A percentile compares a stretch with the other conserved stretches of the same genome.
phyloP scores from a whole-genome alignment of 2,329 filamentous ascomycete genomes.

The Aspergillus sp. region DNA sequence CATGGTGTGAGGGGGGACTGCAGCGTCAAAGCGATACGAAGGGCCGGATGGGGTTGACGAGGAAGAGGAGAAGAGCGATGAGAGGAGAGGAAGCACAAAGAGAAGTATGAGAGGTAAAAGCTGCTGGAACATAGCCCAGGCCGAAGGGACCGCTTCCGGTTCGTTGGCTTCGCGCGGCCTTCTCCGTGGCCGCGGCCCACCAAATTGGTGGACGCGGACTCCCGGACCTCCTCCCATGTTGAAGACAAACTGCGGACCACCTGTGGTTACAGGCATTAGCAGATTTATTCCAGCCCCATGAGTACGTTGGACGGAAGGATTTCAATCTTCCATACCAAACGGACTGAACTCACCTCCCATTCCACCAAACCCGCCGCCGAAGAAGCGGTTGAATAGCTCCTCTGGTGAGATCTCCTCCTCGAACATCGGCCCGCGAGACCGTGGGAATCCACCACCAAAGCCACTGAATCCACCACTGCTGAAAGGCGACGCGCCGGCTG shows the following conservation, averaged over 20 bases:
- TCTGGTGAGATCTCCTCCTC: slow-evolving; percentile 93
- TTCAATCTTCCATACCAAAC: slow-evolving; percentile 48
- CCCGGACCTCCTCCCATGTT: slow-evolving; percentile 89
- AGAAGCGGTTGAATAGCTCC: slow-evolving; percentile 95
- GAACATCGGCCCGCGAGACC: slow-evolving; percentile 56
- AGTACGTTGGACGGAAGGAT: background rate
- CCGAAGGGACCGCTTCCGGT: slow-evolving; percentile 46
- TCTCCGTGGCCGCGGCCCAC: slow-evolving; percentile 67
- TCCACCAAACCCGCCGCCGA: slow-evolving; percentile 60
- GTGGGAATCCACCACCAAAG: slow-evolving; percentile 48
- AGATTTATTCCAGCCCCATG: background rate
- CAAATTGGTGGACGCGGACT: slow-evolving; percentile 92
- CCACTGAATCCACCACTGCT: slow-evolving; percentile 32
- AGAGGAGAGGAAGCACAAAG: slow-evolving; percentile 77
- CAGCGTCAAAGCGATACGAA: slow-evolving; percentile 66
- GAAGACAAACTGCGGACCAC: slow-evolving; percentile 84
- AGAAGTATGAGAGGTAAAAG: slow-evolving; percentile 83
- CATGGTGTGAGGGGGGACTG: slow-evolving; percentile 64
- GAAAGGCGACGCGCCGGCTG: slow-evolving; percentile 36
- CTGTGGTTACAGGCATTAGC: slow-evolving; percentile 22
- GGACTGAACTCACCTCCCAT: slow-evolving; percentile 53
- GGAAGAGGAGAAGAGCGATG: slow-evolving; percentile 64
- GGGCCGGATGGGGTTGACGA: slow-evolving; percentile 55
- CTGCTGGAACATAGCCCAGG: slow-evolving; percentile 55
- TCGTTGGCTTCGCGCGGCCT: slow-evolving; percentile 62